Base-by-base conservation (phyloP, 2,329 filamentous ascomycete genomes). In the Penicillium brevicompactum region DNA sequence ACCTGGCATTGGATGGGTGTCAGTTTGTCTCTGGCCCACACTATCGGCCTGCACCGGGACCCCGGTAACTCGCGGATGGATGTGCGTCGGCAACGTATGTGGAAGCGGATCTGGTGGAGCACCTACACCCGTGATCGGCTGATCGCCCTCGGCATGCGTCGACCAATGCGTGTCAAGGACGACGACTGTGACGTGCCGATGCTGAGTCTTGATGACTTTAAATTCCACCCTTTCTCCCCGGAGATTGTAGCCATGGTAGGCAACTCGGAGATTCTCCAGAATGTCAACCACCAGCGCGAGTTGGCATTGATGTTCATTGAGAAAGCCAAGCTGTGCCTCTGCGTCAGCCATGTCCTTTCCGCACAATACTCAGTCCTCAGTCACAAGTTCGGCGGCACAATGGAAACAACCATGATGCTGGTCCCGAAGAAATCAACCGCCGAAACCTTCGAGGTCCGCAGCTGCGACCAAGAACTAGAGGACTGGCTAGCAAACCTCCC, bases 1-100 rank as follows among this genome's bases (percentile, higher is more conserved):
- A 97, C 92, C 44, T 97, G 93, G 90, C 92, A 97, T 71, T 97
- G 92, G 93, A 96, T 97, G 90, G 93, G 93, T 16, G 91, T 97
- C 37, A 93, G 92, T 41, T 90, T 96, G 56, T 96, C 92, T 11
- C 80, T 97, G 45, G 92, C 92, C 49, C 91, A 96, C 73, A 96
- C 92, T 11, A 96, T 97, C 61, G 92, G 93, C 5, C 82, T 97
- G 16, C 92, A 97, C 74, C 89, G 92, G 59, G 90, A 96, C 66
- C 91, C 92, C 2, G 84, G 84, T 30, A 88, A 87, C 54, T 91
- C 90, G 8, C 87, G 84, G 64, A 91, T 96, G 84, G 83, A 89
- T 38, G 74, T 78, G 3, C 82, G 84, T 50, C 88, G 90, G 67
- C 89, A 92, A 69, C 90, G 87, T 67, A 78, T 97, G 48, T 96